A percentile compares a stretch with the other conserved stretches of the same genome.
Evolutionary conservation across 495 filamentous ascomycete species (phyloP).

Genomic region (Hypoxylon fragiforme): DNA sequence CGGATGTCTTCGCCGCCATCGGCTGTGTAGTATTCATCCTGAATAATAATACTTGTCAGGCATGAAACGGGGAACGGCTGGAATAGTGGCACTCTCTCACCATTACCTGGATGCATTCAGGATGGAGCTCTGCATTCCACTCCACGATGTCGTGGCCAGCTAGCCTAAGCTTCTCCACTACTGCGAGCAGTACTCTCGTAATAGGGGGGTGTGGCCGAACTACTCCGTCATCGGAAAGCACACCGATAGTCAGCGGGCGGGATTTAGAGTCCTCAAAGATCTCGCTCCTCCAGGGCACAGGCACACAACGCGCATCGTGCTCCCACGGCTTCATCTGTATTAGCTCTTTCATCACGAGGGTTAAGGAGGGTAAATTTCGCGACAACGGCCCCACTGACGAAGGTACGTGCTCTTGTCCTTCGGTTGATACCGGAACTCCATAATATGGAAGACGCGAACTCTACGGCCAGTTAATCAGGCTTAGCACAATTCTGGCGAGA

Average conservation of each 20-base stretch:
- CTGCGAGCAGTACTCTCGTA: conserved; percentile 66
- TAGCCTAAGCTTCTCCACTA: conserved; percentile 61
- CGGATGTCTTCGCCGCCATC: conserved; percentile 60
- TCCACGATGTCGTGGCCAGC: conserved; percentile 73
- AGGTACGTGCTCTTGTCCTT: conserved; percentile 77
- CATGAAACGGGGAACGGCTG: background rate
- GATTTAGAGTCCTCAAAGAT: conserved; percentile 54
- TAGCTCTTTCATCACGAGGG: conserved; percentile 72
- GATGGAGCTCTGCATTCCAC: conserved; percentile 65
- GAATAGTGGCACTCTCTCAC: conserved; percentile 27
- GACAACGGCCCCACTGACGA: conserved; percentile 84
- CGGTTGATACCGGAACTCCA: conserved; percentile 51
- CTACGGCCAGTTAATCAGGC: conserved; percentile 7
- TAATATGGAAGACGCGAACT: conserved; percentile 57
- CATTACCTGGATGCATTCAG: conserved; percentile 59
- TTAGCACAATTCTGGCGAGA: background rate
- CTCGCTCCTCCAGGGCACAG: conserved; percentile 68
- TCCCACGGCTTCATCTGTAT: conserved; percentile 79
- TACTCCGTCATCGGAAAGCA: conserved; percentile 74
- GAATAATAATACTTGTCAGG: background rate
- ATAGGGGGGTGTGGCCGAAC: conserved; percentile 79
- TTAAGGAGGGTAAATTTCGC: conserved; percentile 71
- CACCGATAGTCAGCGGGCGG: conserved; percentile 65
- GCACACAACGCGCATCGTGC: conserved; percentile 73
- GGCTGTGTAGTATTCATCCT: conserved; percentile 55